A percentile compares a stretch with the other conserved stretches of the same genome.
phyloP scores from a whole-genome alignment of 495 filamentous ascomycete species.

The Penicillium macrosclerotiorum region DNA sequence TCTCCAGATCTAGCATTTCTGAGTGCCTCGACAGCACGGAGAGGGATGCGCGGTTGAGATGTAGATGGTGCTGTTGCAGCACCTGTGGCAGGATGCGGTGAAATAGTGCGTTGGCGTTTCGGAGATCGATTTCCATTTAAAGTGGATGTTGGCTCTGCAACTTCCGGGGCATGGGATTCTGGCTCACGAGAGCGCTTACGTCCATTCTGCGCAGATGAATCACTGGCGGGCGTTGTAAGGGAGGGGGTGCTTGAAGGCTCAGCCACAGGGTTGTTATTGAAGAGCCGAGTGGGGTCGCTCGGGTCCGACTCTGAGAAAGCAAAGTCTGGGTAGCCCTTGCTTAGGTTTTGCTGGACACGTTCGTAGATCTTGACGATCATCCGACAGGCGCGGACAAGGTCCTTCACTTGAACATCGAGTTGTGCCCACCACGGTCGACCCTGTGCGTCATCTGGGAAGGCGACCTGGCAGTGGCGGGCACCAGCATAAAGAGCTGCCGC shows the following conservation, averaged over 20 bases:
- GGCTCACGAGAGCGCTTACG: constrained; percentile 47
- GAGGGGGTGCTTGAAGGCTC: constrained; percentile 6
- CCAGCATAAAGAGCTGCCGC: constrained; percentile 85
- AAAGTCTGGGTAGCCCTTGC: constrained; percentile 41
- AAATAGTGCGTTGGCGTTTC: constrained; percentile 40
- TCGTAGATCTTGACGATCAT: constrained; percentile 75
- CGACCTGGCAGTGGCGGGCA: constrained; percentile 62
- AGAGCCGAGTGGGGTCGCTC: constrained; percentile 30
- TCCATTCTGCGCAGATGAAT: constrained; percentile 23
- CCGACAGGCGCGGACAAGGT: constrained; percentile 64
- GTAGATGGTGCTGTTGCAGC: not conserved
- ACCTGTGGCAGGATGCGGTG: constrained; percentile 13
- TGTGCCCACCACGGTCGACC: constrained; percentile 88
- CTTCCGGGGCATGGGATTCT: constrained; percentile 22
- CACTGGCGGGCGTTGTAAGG: constrained; percentile 19
- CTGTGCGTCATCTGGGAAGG: constrained; percentile 67
- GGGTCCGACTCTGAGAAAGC: constrained; percentile 24
- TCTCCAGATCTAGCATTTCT: not conserved
- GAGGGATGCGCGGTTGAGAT: constrained; percentile 20
- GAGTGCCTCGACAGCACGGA: constrained; percentile 11
- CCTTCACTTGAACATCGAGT: constrained; percentile 58
- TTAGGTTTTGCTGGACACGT: constrained; percentile 52
- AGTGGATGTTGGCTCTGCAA: constrained; percentile 9
- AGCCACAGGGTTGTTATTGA: constrained; percentile 19
- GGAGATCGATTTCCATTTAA: constrained; percentile 35